A percentile compares a stretch with the other conserved stretches of the same genome.
Evolutionary conservation across 202 grass and related monocot species (phyloP).

Genomic region (Panicum hallii): DNA sequence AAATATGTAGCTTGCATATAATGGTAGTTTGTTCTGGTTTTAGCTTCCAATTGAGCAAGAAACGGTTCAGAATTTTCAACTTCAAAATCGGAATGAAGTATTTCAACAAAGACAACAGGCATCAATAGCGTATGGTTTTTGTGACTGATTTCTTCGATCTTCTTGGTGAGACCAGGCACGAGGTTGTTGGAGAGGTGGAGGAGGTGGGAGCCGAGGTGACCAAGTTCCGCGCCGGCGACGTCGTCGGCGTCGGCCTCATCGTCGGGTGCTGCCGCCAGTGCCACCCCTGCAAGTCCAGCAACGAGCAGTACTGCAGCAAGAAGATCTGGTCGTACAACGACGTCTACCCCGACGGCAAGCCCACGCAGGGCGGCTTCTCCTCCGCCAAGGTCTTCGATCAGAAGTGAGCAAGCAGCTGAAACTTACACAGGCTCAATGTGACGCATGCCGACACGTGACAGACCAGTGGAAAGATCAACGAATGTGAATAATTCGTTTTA

Average conservation of each 20-base stretch:
- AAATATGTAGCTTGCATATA: background rate
- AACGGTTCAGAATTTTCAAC: background rate
- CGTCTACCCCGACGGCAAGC: constrained; percentile 81
- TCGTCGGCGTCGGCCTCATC: constrained; percentile 73
- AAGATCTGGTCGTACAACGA: constrained; percentile 96
- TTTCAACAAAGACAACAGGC: background rate
- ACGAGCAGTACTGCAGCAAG: constrained; percentile 96
- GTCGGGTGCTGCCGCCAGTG: constrained; percentile 85
- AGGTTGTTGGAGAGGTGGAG: constrained; percentile 89
- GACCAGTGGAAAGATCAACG: background rate
- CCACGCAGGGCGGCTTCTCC: constrained; percentile 86
- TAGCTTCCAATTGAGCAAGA: background rate
- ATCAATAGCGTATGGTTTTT: background rate
- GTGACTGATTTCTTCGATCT: background rate
- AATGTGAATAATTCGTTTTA: background rate
- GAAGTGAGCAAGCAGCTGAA: constrained; percentile 59
- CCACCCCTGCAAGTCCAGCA: constrained; percentile 71
- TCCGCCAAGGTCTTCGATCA: constrained; percentile 88
- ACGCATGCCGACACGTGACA: too few species aligned
- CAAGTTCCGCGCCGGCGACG: constrained; percentile 55
- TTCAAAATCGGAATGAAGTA: background rate
- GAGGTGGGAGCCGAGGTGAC: constrained; percentile 76
- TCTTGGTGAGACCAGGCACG: constrained; percentile 54
- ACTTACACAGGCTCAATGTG: background rate
- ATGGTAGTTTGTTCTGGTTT: background rate